Percentiles rank a stretch among this genome's conserved stretches.
Conservation (phyloP, 2,329 filamentous ascomycete genomes). For the Erysiphe pulchra region DNA sequence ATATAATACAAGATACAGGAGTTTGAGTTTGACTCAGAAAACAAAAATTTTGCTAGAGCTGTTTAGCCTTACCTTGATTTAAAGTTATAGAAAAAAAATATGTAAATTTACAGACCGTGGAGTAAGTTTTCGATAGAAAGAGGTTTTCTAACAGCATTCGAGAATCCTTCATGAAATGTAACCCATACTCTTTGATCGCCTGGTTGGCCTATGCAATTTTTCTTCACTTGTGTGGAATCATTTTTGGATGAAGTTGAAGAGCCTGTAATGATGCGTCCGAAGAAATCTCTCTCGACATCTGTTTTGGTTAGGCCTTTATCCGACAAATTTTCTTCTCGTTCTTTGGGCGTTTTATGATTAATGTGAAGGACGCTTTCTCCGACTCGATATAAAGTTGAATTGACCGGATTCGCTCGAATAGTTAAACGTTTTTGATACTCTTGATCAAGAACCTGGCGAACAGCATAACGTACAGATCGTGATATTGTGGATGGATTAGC, state of each 20-base stretch:
- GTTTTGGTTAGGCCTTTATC: not conserved
- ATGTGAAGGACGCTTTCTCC: conserved; percentile 15
- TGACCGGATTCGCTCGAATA: conserved; percentile 36
- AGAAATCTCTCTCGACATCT: conserved; percentile 53
- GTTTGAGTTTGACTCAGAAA: too few relatives aligned
- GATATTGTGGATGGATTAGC: conserved; percentile 25
- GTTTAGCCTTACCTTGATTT: too few relatives aligned
- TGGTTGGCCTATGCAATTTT: conserved; percentile 3
- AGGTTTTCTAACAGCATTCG: conserved; percentile 77
- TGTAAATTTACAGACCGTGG: conserved; percentile 25
- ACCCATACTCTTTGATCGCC: conserved; percentile 50
- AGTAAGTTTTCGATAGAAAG: conserved; percentile 61
- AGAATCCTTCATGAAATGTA: conserved; percentile 70
- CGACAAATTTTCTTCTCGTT: not conserved
- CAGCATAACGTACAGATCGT: conserved; percentile 59
- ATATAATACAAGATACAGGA: too few relatives aligned
- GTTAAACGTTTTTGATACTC: conserved; percentile 55
- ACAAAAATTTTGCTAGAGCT: too few relatives aligned
- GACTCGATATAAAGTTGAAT: conserved; percentile 32
- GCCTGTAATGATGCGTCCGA: conserved; percentile 34
- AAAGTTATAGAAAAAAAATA: too few relatives aligned
- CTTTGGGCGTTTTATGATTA: not conserved
- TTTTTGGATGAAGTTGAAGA: conserved; percentile 18
- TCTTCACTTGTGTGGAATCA: conserved; percentile 29
- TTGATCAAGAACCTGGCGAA: conserved; percentile 79